Conservation (phyloP, 2,329 filamentous ascomycete genomes). For the Boeremia exigua region DNA sequence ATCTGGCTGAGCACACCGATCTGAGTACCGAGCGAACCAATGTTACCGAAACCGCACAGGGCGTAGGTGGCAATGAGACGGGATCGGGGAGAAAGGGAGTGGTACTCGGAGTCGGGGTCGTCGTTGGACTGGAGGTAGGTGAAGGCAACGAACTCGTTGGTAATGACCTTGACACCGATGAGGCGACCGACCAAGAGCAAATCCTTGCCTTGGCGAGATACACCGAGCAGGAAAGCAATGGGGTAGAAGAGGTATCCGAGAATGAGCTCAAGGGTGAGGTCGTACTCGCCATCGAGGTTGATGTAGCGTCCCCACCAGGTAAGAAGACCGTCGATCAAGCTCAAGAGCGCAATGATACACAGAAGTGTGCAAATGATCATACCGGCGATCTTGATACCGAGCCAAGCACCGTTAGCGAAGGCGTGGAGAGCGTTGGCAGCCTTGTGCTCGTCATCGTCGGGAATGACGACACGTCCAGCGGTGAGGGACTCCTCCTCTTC, state of each 20-base stretch:
- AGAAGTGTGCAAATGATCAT: conserved; percentile 83
- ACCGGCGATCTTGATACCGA: conserved; percentile 84
- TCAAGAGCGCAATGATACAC: conserved; percentile 80
- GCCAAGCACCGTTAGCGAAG: conserved; percentile 83
- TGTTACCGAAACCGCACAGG: conserved; percentile 77
- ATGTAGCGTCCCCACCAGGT: conserved; percentile 85
- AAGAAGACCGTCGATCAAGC: conserved; percentile 75
- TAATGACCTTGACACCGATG: conserved; percentile 84
- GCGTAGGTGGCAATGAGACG: conserved; percentile 85
- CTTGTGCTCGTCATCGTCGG: conserved; percentile 76
- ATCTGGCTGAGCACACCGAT: conserved; percentile 87
- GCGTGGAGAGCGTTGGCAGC: conserved; percentile 84
- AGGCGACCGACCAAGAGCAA: conserved; percentile 76
- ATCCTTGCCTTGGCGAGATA: conserved; percentile 64
- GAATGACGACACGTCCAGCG: conserved; percentile 78
- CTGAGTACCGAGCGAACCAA: conserved; percentile 85
- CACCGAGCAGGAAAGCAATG: conserved; percentile 80
- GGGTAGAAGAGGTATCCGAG: conserved; percentile 80
- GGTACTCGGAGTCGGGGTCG: conserved; percentile 58
- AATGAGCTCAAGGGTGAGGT: conserved; percentile 76
- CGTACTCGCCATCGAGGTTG: conserved; percentile 69
- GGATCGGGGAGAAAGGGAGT: conserved; percentile 70
- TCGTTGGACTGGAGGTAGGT: conserved; percentile 56
- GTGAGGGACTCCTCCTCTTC: conserved; percentile 88
- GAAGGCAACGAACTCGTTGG: conserved; percentile 84